Conservation (phyloP, 2,329 filamentous ascomycete species). For the Tolypocladium ovalisporum region DNA sequence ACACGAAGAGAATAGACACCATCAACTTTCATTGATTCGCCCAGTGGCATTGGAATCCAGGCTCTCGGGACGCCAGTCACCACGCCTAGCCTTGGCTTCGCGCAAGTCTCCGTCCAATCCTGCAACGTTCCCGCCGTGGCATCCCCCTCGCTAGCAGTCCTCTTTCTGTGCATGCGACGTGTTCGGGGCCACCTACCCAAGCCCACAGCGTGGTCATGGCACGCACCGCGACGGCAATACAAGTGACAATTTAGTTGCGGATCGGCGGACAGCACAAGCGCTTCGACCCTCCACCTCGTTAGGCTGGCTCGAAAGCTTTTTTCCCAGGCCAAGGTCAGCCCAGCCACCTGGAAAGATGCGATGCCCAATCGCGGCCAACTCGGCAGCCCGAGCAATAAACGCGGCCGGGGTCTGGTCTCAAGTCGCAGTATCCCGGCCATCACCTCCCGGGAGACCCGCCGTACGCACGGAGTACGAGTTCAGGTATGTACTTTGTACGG, state of each 20-base stretch:
- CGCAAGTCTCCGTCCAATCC: neutral
- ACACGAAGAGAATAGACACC: constrained; percentile 1
- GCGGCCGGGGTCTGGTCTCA: constrained; percentile 1
- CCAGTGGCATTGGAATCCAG: constrained; percentile 2
- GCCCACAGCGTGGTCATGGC: neutral
- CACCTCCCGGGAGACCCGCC: neutral
- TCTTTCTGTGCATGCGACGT: neutral
- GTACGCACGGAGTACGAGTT: neutral
- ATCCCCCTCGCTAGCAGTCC: neutral
- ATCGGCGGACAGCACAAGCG: neutral
- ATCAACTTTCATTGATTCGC: neutral
- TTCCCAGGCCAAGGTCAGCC: neutral
- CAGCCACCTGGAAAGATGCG: neutral
- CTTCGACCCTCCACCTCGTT: neutral
- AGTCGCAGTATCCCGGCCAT: neutral
- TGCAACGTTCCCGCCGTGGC: neutral
- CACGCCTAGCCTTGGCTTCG: neutral
- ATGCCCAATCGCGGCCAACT: constrained; percentile 1
- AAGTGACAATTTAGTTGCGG: neutral
- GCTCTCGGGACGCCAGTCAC: constrained; percentile 4
- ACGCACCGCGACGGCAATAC: neutral
- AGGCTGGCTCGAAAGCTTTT: neutral
- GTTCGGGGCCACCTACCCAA: neutral
- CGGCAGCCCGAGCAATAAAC: neutral
- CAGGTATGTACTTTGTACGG: neutral